These are phyloP conservation scores for Fusarium gaditjirri DNA, from an alignment of 2,329 filamentous ascomycete genomes.

Conservation along the genomic window DNA sequence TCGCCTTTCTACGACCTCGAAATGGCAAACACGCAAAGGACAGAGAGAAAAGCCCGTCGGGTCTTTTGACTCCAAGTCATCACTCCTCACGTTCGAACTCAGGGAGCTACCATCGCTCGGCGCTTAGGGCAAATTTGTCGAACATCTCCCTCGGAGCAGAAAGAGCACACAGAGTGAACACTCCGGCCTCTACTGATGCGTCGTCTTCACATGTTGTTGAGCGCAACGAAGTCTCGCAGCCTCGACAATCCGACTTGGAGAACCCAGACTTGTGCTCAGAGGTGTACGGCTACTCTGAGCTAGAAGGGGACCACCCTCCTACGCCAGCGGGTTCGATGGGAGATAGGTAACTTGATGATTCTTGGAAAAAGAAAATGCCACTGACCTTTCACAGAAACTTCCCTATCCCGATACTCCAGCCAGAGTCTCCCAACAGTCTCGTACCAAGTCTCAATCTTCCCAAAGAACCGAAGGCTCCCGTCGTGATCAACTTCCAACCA, in stretches of 20 bases:
- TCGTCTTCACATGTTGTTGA: slow-evolving; percentile 29
- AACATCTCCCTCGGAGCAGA: slow-evolving; percentile 24
- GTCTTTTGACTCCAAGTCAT: slow-evolving; percentile 41
- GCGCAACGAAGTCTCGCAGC: slow-evolving; percentile 18
- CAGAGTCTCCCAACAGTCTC: slow-evolving; percentile 28
- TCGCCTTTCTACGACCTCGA: slow-evolving; percentile 58
- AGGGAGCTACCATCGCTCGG: slow-evolving; percentile 40
- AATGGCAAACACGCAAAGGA: slow-evolving; percentile 39
- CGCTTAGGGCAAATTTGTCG: slow-evolving; percentile 21
- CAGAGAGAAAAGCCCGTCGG: slow-evolving; percentile 38
- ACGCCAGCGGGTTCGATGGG: slow-evolving; percentile 23
- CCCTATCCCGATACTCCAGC: slow-evolving; percentile 20
- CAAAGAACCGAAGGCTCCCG: slow-evolving; percentile 8
- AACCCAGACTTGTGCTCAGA: slow-evolving; percentile 26
- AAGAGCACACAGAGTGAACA: not conserved
- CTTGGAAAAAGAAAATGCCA: not conserved
- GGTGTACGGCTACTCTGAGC: slow-evolving; percentile 34
- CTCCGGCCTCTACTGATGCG: not conserved
- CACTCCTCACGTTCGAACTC: slow-evolving; percentile 43
- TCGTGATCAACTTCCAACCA: slow-evolving; percentile 44
- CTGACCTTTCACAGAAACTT: slow-evolving; percentile 25
- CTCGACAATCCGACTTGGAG: slow-evolving; percentile 5
- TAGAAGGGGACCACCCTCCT: slow-evolving; percentile 17
- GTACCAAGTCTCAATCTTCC: slow-evolving; percentile 12
- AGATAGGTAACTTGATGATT: slow-evolving; percentile 7